phyloP scores from a whole-genome alignment of 352 stramenopile genomes.

The Sclerospora graminicola region DNA sequence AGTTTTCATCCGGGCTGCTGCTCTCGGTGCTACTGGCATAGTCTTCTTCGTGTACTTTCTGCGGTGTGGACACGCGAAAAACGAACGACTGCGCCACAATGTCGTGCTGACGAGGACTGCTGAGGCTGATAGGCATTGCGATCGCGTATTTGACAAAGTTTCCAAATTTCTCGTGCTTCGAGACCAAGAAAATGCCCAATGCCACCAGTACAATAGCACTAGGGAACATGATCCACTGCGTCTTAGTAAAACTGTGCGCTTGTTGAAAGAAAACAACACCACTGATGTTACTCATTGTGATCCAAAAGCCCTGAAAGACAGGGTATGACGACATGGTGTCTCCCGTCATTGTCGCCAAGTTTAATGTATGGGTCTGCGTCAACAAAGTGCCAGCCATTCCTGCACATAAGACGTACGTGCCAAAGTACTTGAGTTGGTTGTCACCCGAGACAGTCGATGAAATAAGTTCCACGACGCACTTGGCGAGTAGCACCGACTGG shows the following conservation, averaged over 20 bases:
- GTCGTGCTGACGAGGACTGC: constrained; percentile 73
- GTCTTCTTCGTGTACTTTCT: constrained; percentile 56
- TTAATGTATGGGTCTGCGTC: constrained; percentile 80
- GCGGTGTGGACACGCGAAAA: constrained; percentile 74
- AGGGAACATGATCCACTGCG: constrained; percentile 81
- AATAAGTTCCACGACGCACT: constrained; percentile 81
- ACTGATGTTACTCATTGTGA: constrained; percentile 82
- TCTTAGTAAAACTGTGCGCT: constrained; percentile 64
- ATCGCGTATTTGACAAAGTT: constrained; percentile 85
- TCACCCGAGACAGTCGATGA: constrained; percentile 68
- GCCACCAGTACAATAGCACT: constrained; percentile 59
- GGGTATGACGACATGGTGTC: constrained; percentile 83
- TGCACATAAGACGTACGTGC: constrained; percentile 68
- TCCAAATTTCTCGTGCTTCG: constrained; percentile 85
- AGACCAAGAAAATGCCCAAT: constrained; percentile 66
- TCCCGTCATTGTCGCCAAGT: constrained; percentile 75
- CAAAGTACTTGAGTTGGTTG: constrained; percentile 83
- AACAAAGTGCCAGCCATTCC: constrained; percentile 67
- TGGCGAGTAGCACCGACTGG: constrained; percentile 75
- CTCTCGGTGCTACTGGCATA: constrained; percentile 40
- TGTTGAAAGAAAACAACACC: constrained; percentile 85
- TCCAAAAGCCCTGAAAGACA: constrained; percentile 85
- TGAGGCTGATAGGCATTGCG: constrained; percentile 81
- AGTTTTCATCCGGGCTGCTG: constrained; percentile 26
- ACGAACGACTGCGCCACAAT: constrained; percentile 86